Conservation (phyloP, 495 filamentous ascomycete species). For the Daldinia bambusicola region DNA sequence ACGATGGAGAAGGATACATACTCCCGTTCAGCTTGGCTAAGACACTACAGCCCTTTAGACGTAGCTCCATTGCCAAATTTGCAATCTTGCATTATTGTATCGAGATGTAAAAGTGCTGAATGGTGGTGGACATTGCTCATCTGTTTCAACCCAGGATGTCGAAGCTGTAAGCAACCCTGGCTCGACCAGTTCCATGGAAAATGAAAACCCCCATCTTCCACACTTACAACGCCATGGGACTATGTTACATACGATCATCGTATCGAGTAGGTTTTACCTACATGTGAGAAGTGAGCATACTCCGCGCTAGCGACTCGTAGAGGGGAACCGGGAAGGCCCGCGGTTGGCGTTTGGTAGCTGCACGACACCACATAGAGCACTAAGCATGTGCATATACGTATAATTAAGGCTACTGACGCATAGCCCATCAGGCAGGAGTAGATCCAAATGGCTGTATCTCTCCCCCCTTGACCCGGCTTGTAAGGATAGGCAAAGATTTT, state of each 20-base stretch:
- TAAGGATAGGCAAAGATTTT: not conserved
- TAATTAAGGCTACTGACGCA: not conserved
- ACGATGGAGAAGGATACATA: slow-evolving; percentile 3
- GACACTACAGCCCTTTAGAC: slow-evolving; percentile 22
- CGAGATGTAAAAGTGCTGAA: slow-evolving; percentile 13
- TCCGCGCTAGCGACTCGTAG: not conserved
- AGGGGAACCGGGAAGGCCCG: not conserved
- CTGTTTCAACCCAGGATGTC: slow-evolving; percentile 25
- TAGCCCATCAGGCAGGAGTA: not conserved
- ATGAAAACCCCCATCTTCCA: slow-evolving; percentile 2
- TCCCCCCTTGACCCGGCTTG: not conserved
- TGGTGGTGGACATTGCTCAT: slow-evolving; percentile 15
- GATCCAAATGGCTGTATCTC: not conserved
- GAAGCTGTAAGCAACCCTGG: slow-evolving; percentile 2
- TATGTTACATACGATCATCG: slow-evolving; percentile 10
- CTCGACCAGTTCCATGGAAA: not conserved
- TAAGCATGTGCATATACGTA: not conserved
- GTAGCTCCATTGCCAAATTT: slow-evolving; percentile 6
- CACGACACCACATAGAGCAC: slow-evolving; percentile 12
- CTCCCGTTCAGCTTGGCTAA: slow-evolving; percentile 30
- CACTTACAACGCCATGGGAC: slow-evolving; percentile 11
- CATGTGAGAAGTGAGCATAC: not conserved
- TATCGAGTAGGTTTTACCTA: slow-evolving; percentile 5
- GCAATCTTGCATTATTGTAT: slow-evolving; percentile 16
- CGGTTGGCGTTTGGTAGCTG: slow-evolving; percentile 10